Evolutionary conservation across 2,329 filamentous ascomycete species (phyloP), one percentile per base, ranked within the genome.

Genomic region (Penicillium thymicola): DNA sequence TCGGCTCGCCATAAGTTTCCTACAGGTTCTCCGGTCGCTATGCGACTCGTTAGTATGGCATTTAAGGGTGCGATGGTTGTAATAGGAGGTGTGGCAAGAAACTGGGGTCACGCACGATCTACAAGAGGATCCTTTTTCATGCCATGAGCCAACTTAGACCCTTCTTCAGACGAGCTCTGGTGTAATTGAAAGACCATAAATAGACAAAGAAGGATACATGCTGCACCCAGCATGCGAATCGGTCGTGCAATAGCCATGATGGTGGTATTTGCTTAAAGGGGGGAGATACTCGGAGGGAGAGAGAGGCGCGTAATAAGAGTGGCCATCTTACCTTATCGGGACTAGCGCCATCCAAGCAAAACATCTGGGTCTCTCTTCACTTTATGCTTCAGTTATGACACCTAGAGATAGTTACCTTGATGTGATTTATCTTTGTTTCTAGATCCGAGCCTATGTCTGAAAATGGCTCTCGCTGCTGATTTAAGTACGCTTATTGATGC

Each of bases 161-260:
- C 73, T 40, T 65, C 59, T 47, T 59, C 57, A 57, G 66, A 61
- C 23, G 83, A 79, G 9, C 84, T 81, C 59, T 83, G 84, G 72
- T 89, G 85, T 67, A 94, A 79, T 69, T 90, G 88, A 65, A 89
- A 88, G 63, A 95, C 76, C 68, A 96, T 85, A 74, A 92, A 92
- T 60, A 89, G 80, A 79, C 90, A 89, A 63, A 95, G 78, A 59
- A 89, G 74, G 66, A 90, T 78, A 62, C 88, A 89, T 60, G 85
- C 80, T 63, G 89, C 82, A 65, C 85, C 88, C 70, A 96, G 80
- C 69, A 89, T 85, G 76, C 92, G 87, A 72, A 96, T 88, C 56
- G 91, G 90, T 79, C 88, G 87, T 70, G 91, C 90, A 72, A 96
- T 81, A 69, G 89, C 90, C 92, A 96, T 96, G 57, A 61, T 71